Percentiles rank a stretch among this genome's conserved stretches.
Conservation (phyloP, 2,329 filamentous ascomycete species). For the Stemphylium lycopersici region DNA sequence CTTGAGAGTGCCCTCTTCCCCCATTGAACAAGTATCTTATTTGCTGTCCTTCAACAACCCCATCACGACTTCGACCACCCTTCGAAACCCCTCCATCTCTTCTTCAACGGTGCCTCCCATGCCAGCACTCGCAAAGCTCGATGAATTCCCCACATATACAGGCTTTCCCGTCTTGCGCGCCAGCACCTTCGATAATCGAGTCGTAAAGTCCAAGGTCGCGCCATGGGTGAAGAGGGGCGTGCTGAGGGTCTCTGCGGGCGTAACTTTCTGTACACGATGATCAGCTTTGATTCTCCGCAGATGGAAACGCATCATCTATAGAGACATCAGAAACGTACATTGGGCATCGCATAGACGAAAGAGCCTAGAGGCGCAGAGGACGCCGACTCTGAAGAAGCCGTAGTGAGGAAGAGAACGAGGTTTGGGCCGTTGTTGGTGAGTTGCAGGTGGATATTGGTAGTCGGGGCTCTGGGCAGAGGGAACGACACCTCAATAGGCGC, state of each 20-base stretch:
- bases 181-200: slow-evolving; percentile 80
- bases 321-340: slow-evolving; percentile 62
- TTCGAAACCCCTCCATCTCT: slow-evolving; percentile 87
- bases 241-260: slow-evolving; percentile 66
- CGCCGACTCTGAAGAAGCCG: slow-evolving; percentile 51
- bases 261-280: slow-evolving; percentile 40
- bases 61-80: slow-evolving; percentile 73
- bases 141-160: slow-evolving; percentile 89
- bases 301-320: background rate
- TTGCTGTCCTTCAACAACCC: slow-evolving; percentile 52
- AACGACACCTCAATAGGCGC: slow-evolving; percentile 63
- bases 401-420: slow-evolving; percentile 63
- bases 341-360: slow-evolving; percentile 91
- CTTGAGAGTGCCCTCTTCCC: background rate
- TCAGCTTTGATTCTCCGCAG: slow-evolving; percentile 13
- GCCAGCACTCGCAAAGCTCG: slow-evolving; percentile 74
- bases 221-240: slow-evolving; percentile 81
- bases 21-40: background rate
- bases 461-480: slow-evolving; percentile 61
- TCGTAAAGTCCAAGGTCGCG: slow-evolving; percentile 83
- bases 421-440: slow-evolving; percentile 61
- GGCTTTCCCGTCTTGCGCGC: slow-evolving; percentile 74
- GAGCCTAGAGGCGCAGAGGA: slow-evolving; percentile 68
- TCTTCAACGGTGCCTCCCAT: slow-evolving; percentile 86
- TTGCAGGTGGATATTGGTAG: slow-evolving; percentile 65